A percentile compares a stretch with the other conserved stretches of the same genome.
phyloP scores from a whole-genome alignment of 768 basidiomycete genomes.

The Leccinum longicurvipes region DNA sequence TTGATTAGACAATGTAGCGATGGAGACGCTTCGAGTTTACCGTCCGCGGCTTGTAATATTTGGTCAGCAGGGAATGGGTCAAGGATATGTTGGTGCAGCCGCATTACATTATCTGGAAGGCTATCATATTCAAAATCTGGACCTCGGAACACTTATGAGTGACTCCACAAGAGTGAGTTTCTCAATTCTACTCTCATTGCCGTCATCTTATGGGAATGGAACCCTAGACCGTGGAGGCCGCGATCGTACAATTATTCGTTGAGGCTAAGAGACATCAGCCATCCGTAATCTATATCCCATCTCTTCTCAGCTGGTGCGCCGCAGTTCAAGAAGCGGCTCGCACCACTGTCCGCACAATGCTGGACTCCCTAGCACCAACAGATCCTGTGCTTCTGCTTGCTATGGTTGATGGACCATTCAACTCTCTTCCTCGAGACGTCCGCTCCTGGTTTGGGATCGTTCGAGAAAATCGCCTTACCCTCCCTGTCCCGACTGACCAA shows the following conservation, averaged over 20 bases:
- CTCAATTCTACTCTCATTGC: background rate
- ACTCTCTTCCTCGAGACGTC: conserved; percentile 75
- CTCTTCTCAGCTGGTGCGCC: conserved; percentile 79
- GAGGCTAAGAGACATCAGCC: conserved; percentile 98
- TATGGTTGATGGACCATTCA: conserved; percentile 74
- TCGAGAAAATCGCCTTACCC: conserved; percentile 68
- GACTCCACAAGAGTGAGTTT: conserved; percentile 81
- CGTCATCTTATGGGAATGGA: conserved; percentile 1
- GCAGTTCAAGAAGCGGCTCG: conserved; percentile 83
- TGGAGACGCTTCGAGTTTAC: conserved; percentile 89
- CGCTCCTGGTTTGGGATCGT: conserved; percentile 85
- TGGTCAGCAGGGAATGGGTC: conserved; percentile 87
- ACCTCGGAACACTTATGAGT: conserved; percentile 82
- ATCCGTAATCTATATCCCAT: conserved; percentile 92
- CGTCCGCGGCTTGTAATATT: conserved; percentile 84
- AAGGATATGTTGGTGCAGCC: conserved; percentile 85
- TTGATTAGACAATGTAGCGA: conserved; percentile 47
- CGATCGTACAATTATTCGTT: conserved; percentile 90
- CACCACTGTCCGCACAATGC: conserved; percentile 82
- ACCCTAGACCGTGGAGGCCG: conserved; percentile 79
- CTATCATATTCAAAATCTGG: conserved; percentile 91
- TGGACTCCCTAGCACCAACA: conserved; percentile 85
- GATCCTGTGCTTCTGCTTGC: conserved; percentile 94
- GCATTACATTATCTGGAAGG: conserved; percentile 93
- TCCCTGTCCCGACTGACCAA: conserved; percentile 47